Conservation (phyloP, 1,284 basidiomycete species). For the Austroboletus niveus region DNA sequence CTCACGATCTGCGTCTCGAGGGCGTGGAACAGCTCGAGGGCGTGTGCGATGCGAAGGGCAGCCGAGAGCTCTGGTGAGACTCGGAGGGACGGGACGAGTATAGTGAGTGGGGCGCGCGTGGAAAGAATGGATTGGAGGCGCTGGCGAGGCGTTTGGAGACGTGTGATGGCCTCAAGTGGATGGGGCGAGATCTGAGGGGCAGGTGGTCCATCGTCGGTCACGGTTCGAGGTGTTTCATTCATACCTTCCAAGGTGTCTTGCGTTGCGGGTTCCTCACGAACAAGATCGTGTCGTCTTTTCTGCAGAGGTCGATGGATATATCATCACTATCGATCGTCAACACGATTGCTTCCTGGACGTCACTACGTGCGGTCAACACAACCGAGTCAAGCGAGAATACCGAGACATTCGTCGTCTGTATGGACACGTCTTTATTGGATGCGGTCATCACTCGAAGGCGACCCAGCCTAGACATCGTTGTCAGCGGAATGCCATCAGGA, state of each 20-base stretch:
- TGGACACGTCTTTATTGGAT: constrained; percentile 1
- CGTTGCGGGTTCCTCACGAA: constrained; percentile 10
- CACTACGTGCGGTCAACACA: background rate
- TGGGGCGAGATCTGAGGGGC: background rate
- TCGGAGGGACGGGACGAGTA: constrained; percentile 53
- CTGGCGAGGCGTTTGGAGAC: constrained; percentile 24
- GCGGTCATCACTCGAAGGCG: constrained; percentile 22
- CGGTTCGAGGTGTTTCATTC: background rate
- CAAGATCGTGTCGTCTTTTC: background rate
- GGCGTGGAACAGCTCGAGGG: constrained; percentile 66
- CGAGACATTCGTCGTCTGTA: constrained; percentile 26
- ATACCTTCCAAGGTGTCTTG: constrained; percentile 25
- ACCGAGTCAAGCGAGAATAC: constrained; percentile 19
- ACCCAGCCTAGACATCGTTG: constrained; percentile 17
- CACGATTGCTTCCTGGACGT: background rate
- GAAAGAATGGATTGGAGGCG: constrained; percentile 65
- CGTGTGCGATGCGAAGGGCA: constrained; percentile 66
- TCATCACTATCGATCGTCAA: constrained; percentile 16
- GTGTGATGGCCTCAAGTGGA: background rate
- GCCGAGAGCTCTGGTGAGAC: constrained; percentile 37
- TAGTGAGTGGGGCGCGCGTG: constrained; percentile 46
- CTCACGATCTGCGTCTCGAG: constrained; percentile 62
- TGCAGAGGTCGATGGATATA: background rate
- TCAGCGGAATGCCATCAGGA: background rate
- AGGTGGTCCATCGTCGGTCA: background rate